Base-by-base conservation (phyloP, 371 early-diverging fungal genomes). In the Mortierella polycephala region DNA sequence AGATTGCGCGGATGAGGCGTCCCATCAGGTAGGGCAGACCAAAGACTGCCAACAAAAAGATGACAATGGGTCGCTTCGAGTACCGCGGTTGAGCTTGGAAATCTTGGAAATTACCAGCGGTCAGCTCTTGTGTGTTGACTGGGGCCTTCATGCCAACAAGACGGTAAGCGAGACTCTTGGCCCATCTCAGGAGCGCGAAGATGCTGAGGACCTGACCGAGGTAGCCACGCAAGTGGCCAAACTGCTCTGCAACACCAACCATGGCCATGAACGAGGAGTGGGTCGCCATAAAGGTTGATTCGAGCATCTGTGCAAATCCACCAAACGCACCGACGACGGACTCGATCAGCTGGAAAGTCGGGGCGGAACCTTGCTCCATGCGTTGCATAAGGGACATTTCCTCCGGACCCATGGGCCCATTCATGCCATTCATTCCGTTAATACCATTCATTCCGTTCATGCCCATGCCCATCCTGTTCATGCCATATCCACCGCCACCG, bases 261-360 rank as follows among this genome's bases (percentile, higher is more conserved):
- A 98, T 95, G 42, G 97, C 97, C 97, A 97, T 97, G 72, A 97
- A 97, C 37, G 94, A 94, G 9, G 96, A 95, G 82, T 97, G 96
- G 0, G 99, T 97, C 18, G 99, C 98, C 87, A 95, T 93, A 75
- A 92, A 96, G 0, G 99, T 98, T 7, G 96, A 95, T 65, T 97
- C 98, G 20, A 98, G 87, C 98, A 98, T 97, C 64, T 96, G 96
- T 10, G 97, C 91, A 83, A 98, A 96, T 10, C 98, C 98, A 23
- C 95, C 96, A 87, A 98, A 97, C 0, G 97, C 95, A 53, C 95
- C 92, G 1, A 98, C 98, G 52, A 98, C 86, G 8, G 92, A 89
- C 65, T 96, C 94, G 54, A 98, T 91, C 39, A 95, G 81, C 74
- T 94, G 93, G 81, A 98, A 98, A 0, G 98, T 93, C 12, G 95